Percentiles rank a stretch among this genome's conserved stretches.
phyloP scores from a whole-genome alignment of 768 basidiomycete species.

The Pulveroboletus sp. region DNA sequence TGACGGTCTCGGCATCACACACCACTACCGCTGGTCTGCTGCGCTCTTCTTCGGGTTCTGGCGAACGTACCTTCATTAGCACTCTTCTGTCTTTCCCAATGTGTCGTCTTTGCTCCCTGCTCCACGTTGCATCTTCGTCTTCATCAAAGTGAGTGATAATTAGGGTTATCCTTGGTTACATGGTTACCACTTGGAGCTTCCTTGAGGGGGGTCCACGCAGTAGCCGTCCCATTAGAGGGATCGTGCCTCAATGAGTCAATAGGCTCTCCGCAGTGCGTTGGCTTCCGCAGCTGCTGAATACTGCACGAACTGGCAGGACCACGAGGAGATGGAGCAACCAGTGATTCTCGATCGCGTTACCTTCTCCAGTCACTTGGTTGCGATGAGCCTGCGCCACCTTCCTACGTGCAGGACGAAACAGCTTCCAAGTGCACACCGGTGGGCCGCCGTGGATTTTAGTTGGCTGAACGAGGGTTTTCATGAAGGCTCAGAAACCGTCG shows the following conservation, averaged over 20 bases:
- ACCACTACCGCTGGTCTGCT: conserved; percentile 93
- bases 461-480: conserved; percentile 47
- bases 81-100: conserved; percentile 55
- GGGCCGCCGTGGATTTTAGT: conserved; percentile 72
- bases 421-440: conserved; percentile 77
- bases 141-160: no score
- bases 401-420: conserved; percentile 67
- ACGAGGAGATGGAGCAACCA: conserved; percentile 59
- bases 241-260: conserved; percentile 88
- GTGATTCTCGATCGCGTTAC: conserved; percentile 86
- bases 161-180: no score
- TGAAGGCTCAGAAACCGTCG: conserved; percentile 63
- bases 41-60: conserved; percentile 91
- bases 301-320: conserved; percentile 37
- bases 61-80: conserved; percentile 81
- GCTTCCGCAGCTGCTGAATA: conserved; percentile 81
- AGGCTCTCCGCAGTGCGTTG: conserved; percentile 73
- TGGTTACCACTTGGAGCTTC: no score
- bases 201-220: conserved; percentile 26
- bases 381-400: conserved; percentile 67
- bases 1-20: conserved; percentile 57
- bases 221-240: conserved; percentile 83
- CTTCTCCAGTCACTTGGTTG: conserved; percentile 80
- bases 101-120: conserved; percentile 20
- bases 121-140: no score